Base-by-base conservation (phyloP, 768 basidiomycete species). In the Paxillus ammoniavirescens region DNA sequence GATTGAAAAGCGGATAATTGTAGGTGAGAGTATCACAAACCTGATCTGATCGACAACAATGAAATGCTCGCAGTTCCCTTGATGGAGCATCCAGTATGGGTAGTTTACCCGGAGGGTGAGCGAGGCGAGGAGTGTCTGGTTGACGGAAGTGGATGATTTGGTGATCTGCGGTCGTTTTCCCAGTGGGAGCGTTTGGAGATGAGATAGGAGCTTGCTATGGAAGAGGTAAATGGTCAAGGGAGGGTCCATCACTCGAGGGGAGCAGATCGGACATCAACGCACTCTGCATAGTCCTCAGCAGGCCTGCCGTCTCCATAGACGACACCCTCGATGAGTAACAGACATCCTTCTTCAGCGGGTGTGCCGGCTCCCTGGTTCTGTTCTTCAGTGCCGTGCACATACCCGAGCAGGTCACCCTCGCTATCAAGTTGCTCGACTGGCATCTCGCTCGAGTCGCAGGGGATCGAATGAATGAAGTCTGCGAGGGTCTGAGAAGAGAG, bases 51-150 rank as follows among this genome's bases (percentile, higher is more conserved):
- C 83, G 37, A 93, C 57, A 18, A 87, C 79, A 18, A 91, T 59
- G 65, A 85, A 89, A 62, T 93, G 91, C 60, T 92, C 89, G 63
- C 91, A 93, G 60, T 82, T 86, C 33, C 91, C 91, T 50, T 80
- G 78, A 62, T 93, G 91, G 15, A 92, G 72, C 50, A 93, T 72
- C 83, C 87, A 91, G 59, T 93, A 93, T 0, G 92, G 92, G 61
- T 87, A 77, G 59, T 89, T 80, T 36, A 90, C 66, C 31, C 84
- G 79, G 18, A 92, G 67, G 4, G 75, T 70, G 21, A 93, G 76
- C 1, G 82, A 78, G 1, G 73, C 67, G 38, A 92, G 71, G 8
- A 64, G 50, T 8, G 81, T 82, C 50, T 82, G 75, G 49, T 72
- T 63, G 63, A 86, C 73, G 4, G 77, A 61, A 8, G 69, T 73